Evolutionary conservation across 306 rosid genomes (phyloP).

Genomic region (Medicago truncatula): MtrunA17r5.0-ANR NC_053048.1:40033001-40033500

Average conservation of each 20-base stretch:
- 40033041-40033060: not conserved
- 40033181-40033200: constrained; percentile 82
- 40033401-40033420: constrained; percentile 22
- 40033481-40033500: constrained; percentile 75
- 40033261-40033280: constrained; percentile 67
- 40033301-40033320: constrained; percentile 78
- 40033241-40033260: constrained; percentile 78
- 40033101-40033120: constrained; percentile 35
- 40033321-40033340: constrained; percentile 86
- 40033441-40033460: constrained; percentile 75
- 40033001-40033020: too few species aligned
- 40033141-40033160: constrained; percentile 72
- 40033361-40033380: constrained; percentile 44
- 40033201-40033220: constrained; percentile 76
- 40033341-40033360: constrained; percentile 82
- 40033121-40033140: constrained; percentile 50
- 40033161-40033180: constrained; percentile 62
- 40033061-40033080: constrained; percentile 12
- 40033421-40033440: constrained; percentile 37
- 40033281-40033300: constrained; percentile 82
- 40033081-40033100: constrained; percentile 2
- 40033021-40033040: too few species aligned
- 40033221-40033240: constrained; percentile 76
- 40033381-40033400: constrained; percentile 8
- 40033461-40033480: constrained; percentile 77